Percentiles rank a stretch among this genome's conserved stretches.
These are phyloP conservation scores for Globisporangium splendens DNA, from an alignment of 352 stramenopile genomes.

Conservation along the genomic window DNA sequence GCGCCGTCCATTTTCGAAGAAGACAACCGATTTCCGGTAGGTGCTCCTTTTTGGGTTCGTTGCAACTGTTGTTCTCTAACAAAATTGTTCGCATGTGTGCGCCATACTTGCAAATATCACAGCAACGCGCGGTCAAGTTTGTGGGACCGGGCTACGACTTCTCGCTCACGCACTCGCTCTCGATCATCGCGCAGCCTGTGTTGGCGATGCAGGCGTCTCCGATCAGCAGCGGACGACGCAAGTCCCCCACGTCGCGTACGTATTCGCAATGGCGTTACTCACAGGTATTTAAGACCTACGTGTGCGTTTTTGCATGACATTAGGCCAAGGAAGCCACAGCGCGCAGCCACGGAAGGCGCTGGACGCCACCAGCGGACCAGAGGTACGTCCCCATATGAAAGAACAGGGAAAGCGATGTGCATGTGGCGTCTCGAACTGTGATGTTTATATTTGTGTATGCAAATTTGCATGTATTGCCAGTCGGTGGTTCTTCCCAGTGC, in stretches of 20 bases:
- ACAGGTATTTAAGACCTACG: neutral
- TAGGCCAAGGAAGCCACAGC: slow-evolving; percentile 9
- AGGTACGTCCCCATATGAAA: neutral
- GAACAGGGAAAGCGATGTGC: too few relatives aligned
- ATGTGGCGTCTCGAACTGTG: neutral
- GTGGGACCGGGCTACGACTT: slow-evolving; percentile 29
- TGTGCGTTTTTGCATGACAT: neutral
- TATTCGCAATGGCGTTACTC: neutral
- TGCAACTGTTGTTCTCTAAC: neutral
- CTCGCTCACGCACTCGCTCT: slow-evolving; percentile 36
- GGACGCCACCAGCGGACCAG: neutral
- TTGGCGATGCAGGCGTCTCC: too few relatives aligned
- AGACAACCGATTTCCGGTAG: slow-evolving; percentile 46
- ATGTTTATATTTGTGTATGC: neutral
- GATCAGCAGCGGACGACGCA: slow-evolving; percentile 3
- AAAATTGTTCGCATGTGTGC: too few relatives aligned
- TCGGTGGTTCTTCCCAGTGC: too few relatives aligned
- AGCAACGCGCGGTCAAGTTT: slow-evolving; percentile 50
- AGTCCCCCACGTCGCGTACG: slow-evolving; percentile 4
- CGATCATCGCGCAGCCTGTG: slow-evolving; percentile 6
- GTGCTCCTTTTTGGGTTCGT: neutral
- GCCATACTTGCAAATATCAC: neutral
- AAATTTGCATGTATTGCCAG: neutral
- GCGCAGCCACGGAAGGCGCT: slow-evolving; percentile 6
- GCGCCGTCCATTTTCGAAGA: slow-evolving; percentile 15